phyloP scores from a whole-genome alignment of 2,329 filamentous ascomycete genomes.

The Colletotrichum sp. region DNA sequence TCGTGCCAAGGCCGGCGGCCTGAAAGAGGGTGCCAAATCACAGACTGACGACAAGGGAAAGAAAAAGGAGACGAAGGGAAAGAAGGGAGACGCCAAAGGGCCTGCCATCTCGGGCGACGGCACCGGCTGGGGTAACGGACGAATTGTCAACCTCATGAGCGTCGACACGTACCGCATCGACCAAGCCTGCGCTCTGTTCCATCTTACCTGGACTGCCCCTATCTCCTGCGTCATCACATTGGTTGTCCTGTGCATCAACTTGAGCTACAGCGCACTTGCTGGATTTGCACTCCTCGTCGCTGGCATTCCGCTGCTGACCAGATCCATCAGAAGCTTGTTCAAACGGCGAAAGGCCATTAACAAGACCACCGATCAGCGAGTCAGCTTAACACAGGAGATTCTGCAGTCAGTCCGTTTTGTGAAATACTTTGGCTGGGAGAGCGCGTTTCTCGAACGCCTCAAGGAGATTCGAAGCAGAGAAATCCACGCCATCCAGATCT shows the following conservation, averaged over 20 bases:
- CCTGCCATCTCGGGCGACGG: constrained; percentile 69
- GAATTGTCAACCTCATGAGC: constrained; percentile 92
- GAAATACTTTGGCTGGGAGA: constrained; percentile 97
- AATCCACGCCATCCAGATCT: constrained; percentile 81
- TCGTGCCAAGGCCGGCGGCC: constrained; percentile 83
- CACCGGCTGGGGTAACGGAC: constrained; percentile 88
- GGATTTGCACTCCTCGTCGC: constrained; percentile 85
- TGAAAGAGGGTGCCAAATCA: constrained; percentile 46
- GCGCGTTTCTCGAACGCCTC: constrained; percentile 79
- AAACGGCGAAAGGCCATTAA: constrained; percentile 80
- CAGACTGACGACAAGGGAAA: constrained; percentile 47
- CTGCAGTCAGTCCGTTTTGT: constrained; percentile 90
- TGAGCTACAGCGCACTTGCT: constrained; percentile 88
- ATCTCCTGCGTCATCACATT: constrained; percentile 80
- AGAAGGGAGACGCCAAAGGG: constrained; percentile 42
- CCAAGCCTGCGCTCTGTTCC: constrained; percentile 85
- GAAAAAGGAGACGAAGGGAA: constrained; percentile 42
- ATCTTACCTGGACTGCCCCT: constrained; percentile 89
- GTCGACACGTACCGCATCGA: constrained; percentile 94
- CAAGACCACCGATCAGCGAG: constrained; percentile 90
- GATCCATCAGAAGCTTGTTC: constrained; percentile 79
- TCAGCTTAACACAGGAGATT: constrained; percentile 91
- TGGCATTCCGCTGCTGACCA: constrained; percentile 77
- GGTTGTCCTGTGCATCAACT: constrained; percentile 80
- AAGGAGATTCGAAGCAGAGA: constrained; percentile 76